Base-by-base conservation (phyloP, 2,329 filamentous ascomycete genomes). In the Malbranchea zuffiana region DNA sequence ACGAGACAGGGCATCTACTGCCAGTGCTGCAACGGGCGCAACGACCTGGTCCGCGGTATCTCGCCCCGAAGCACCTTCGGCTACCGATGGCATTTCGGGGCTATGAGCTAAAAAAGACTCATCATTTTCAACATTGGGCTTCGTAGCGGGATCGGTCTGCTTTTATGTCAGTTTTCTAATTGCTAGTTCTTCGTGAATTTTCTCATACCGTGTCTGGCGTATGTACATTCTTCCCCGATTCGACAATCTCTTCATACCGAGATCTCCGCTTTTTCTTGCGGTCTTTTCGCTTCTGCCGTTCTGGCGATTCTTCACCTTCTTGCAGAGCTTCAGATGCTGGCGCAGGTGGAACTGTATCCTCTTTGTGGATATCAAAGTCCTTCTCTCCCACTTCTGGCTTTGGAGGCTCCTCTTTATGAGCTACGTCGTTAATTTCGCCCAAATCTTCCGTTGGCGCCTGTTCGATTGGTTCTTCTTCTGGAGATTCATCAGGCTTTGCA, bases 61-160 rank as follows among this genome's bases (percentile, higher is more conserved):
- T 27, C 50, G 54, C 59, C 60, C 61, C 62, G 65, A 67, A 68
- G 61, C 62, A 63, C 61, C 56, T 55, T 56, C 46, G 53, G 52
- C 48, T 58, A 56, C 43, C 35, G 43, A 46, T 61, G 66, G 66
- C 61, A 69, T 69, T 71, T 74, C 73, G 69, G 69, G 72, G 72
- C 71, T 65, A 61, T 65, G 63, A 54, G 57, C 73, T 78, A 77
- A 75, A 76, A 77, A 77, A 76, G 72, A 69, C 62, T 67, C 35
- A 10, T 12, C 13, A 16, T 19, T 32, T 15, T 16, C 6, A 4
- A 17, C 16, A 6, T n/a, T n/a, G n/a, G 35, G 28, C 8, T 32
- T 16, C 4, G 15, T 23, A 15, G 21, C 16, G 19, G 20, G 2
- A 10, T n/a, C 11, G 10, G 17, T 29, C 36, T 39, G 25, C 2